Evolutionary conservation across 2,329 filamentous ascomycete species (phyloP).

Genomic region (Paracoccidioides lutzii): DNA sequence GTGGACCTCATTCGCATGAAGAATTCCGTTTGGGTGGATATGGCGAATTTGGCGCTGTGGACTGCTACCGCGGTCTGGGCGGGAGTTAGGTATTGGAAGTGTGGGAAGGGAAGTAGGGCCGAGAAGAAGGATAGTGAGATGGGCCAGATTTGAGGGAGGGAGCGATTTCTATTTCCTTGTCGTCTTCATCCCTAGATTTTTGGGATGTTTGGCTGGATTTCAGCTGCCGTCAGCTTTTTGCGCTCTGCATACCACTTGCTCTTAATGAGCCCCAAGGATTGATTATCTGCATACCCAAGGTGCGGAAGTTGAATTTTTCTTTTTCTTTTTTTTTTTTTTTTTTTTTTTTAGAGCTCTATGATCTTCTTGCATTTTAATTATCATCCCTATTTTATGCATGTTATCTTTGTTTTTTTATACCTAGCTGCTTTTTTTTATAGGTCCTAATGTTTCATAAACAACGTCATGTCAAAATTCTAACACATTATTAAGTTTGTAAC

Average conservation of each 20-base stretch:
- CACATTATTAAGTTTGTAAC: neutral
- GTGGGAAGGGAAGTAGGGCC: constrained; percentile 10
- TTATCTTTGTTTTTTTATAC: neutral
- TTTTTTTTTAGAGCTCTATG: neutral
- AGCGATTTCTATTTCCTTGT: neutral
- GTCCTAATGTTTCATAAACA: too few relatives aligned
- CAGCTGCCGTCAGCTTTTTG: neutral
- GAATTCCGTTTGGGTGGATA: constrained; percentile 71
- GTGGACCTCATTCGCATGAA: constrained; percentile 62
- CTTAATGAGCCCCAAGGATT: neutral
- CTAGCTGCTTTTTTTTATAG: neutral
- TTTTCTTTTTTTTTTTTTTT: constrained; percentile 2
- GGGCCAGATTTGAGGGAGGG: neutral
- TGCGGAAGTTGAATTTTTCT: neutral
- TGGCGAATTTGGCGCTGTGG: constrained; percentile 66
- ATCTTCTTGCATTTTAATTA: constrained; percentile 2
- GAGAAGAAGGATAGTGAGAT: constrained; percentile 12
- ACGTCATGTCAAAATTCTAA: neutral
- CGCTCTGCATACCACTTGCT: neutral
- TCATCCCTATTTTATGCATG: neutral
- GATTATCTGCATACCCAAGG: neutral
- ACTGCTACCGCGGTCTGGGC: constrained; percentile 42
- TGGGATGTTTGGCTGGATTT: neutral
- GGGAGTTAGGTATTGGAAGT: constrained; percentile 22
- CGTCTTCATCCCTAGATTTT: neutral